These are phyloP conservation scores for Danielia oregonensis DNA, from an alignment of 805 yeast species.

Conservation along the genomic window DNA sequence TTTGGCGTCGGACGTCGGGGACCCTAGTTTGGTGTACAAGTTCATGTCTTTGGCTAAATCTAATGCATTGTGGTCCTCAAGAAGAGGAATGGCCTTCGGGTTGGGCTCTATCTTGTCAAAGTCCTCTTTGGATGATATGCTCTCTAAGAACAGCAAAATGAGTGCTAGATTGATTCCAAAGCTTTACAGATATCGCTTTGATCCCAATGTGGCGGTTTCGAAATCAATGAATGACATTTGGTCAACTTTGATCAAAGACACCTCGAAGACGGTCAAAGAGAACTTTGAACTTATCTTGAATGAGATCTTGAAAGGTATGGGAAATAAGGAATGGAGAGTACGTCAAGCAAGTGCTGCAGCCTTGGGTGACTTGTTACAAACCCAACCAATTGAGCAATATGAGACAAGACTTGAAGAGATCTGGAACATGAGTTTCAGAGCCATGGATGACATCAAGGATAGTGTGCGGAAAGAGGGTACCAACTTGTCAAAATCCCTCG, in stretches of 20 bases:
- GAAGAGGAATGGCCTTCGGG: slow-evolving; percentile 94
- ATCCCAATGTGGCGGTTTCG: slow-evolving; percentile 73
- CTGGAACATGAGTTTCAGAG: slow-evolving; percentile 86
- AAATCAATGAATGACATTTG: slow-evolving; percentile 87
- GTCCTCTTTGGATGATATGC: slow-evolving; percentile 61
- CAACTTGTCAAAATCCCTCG: slow-evolving; percentile 60
- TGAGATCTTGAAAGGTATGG: slow-evolving; percentile 67
- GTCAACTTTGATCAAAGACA: slow-evolving; percentile 63
- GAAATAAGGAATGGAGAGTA: slow-evolving; percentile 86
- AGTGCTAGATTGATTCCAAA: slow-evolving; percentile 71
- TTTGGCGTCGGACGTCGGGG: slow-evolving; percentile 92
- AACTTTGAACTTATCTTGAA: slow-evolving; percentile 57
- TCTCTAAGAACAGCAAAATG: slow-evolving; percentile 50
- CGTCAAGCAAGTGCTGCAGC: slow-evolving; percentile 84
- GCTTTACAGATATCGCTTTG: slow-evolving; percentile 78
- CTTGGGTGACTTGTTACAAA: slow-evolving; percentile 62
- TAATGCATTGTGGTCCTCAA: slow-evolving; percentile 86
- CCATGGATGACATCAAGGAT: slow-evolving; percentile 91
- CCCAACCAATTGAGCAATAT: slow-evolving; percentile 52
- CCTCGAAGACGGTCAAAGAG: slow-evolving; percentile 48
- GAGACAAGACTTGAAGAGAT: slow-evolving; percentile 55
- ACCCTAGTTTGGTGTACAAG: slow-evolving; percentile 88
- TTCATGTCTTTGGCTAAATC: slow-evolving; percentile 90
- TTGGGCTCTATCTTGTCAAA: slow-evolving; percentile 81
- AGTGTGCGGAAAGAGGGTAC: slow-evolving; percentile 83